Base-by-base conservation (phyloP, 192 early-diverging fungal genomes). In the Paraglomus brasilianum region DNA sequence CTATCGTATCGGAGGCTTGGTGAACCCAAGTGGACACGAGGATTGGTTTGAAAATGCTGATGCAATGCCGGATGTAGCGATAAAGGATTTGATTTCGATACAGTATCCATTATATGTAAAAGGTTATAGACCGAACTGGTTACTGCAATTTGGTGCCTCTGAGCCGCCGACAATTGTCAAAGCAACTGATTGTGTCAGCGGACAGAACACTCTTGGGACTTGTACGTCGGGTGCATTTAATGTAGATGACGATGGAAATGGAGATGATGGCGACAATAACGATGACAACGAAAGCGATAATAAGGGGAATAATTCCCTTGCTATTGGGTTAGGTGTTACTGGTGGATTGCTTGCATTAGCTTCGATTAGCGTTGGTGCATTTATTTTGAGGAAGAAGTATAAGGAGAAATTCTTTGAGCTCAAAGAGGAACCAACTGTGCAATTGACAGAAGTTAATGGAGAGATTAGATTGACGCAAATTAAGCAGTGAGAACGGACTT, bases 21-120 rank as follows among this genome's bases (percentile, higher is more conserved):
- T 63, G 24, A 71, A 59, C 38, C 1, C 8, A 8, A 7, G 10
- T 45, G 73, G 68, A n/a, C 57, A 15, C 62, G 1, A 45, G 39
- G 73, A 74, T 63, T 74, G 56, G 44, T 22, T 40, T 51, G 73
- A 74, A 56, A 38, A 44, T 5, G 44, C 55, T 43, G 36, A 48
- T 14, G 56, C 73, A 8, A 21, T 67, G 53, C 73, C 73, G 40
- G 73, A 74, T 52, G 6, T 74, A 11, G 67, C 58, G 7, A 13
- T 74, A 39, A 45, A 60, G 44, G 73, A 70, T 64, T 24, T 74
- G 5, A 63, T 74, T 49, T 46, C 73, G 2, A 71, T 74, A 19
- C 73, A 74, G 30, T 74, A 74, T 62, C 73, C 73, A 39, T 43
- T 40, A 24, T 74, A 69, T 36, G 68, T 63, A 19, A 6, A 36